Evolutionary conservation across 441 rosid genomes (phyloP).

Genomic region (Geranium incanum): DNA sequence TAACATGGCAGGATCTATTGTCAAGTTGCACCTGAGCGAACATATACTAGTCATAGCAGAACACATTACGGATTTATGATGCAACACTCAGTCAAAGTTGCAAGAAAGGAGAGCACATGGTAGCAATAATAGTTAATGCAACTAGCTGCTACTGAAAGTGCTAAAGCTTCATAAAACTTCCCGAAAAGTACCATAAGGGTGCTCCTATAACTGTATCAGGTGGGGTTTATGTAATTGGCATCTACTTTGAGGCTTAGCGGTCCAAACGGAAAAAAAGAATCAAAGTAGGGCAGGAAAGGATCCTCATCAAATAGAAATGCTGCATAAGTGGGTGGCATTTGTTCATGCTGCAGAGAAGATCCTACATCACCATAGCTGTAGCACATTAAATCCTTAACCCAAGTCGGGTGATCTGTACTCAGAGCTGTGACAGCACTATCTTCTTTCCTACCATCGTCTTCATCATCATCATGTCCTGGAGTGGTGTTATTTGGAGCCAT

Average conservation of each 20-base stretch:
- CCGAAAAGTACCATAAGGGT: not conserved
- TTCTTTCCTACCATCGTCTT: not conserved
- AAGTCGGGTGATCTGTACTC: not conserved
- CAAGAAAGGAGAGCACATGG: not conserved
- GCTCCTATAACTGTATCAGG: not conserved
- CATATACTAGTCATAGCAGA: not conserved
- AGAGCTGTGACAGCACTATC: not conserved
- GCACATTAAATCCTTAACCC: constrained; percentile 4
- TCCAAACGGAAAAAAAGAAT: constrained; percentile 9
- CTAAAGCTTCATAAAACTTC: not conserved
- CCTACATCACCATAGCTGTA: not conserved
- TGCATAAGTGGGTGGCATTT: not conserved
- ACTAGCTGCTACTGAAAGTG: not conserved
- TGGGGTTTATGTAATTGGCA: not conserved
- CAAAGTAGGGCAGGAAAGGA: constrained; percentile 5
- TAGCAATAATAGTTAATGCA: not conserved
- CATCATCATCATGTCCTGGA: not conserved
- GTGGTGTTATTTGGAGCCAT: not conserved
- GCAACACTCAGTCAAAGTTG: no score
- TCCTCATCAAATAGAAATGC: not conserved
- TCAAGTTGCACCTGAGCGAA: no score
- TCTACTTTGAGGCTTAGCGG: not conserved
- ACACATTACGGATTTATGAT: no score
- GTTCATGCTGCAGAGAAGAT: not conserved
- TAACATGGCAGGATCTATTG: no score